These are phyloP conservation scores for Leucaena leucocephala DNA, from an alignment of 306 rosid species.

Conservation along the genomic window DNA sequence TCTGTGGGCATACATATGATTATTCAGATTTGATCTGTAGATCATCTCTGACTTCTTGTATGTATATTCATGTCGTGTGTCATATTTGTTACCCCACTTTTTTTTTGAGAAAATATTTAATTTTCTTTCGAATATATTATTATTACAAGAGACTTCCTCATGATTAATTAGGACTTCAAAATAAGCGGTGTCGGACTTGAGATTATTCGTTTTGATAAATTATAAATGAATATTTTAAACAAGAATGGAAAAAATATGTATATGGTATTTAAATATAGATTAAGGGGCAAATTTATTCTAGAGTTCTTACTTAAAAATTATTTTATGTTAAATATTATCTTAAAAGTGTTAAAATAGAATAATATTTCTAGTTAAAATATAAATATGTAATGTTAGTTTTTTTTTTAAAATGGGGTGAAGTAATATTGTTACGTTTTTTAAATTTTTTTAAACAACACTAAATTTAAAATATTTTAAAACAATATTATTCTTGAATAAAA, in stretches of 20 bases:
- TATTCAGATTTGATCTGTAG: constrained; percentile 14
- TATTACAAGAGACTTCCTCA: constrained; percentile 5
- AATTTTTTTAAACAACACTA: no score
- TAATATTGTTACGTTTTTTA: no score
- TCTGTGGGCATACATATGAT: background rate
- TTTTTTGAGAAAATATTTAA: background rate
- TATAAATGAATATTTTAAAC: background rate
- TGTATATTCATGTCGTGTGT: constrained; percentile 16
- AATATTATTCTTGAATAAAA: no score
- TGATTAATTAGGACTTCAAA: constrained; percentile 2
- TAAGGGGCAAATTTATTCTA: no score
- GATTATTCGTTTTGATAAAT: background rate
- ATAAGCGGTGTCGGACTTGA: background rate
- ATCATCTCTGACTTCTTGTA: background rate
- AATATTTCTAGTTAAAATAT: no score
- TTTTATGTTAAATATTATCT: no score
- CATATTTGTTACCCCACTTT: constrained; percentile 33
- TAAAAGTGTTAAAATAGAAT: no score
- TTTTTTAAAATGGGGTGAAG: no score
- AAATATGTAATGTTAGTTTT: no score
- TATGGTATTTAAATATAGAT: background rate
- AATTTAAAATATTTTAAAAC: no score
- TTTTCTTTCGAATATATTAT: background rate
- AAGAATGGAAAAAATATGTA: no score
- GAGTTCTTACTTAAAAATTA: no score